Percentiles rank a stretch among this genome's conserved stretches.
Evolutionary conservation across 2,329 filamentous ascomycete species (phyloP).

Genomic region (Emmonsiellopsis sp.): DNA sequence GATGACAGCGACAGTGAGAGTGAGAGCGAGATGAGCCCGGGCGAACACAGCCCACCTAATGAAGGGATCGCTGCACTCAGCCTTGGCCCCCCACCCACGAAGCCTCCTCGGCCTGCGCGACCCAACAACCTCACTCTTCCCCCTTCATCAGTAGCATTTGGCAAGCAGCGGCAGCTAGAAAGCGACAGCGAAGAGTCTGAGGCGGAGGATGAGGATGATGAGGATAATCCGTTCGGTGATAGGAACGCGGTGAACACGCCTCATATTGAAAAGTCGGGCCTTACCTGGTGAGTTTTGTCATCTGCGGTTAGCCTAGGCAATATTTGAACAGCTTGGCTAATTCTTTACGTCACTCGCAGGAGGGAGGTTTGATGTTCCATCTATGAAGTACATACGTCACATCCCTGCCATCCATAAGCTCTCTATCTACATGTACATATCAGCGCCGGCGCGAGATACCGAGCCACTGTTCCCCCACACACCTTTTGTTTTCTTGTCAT

Average conservation of each 20-base stretch:
- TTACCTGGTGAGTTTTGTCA: conserved; percentile 24
- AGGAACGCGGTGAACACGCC: conserved; percentile 50
- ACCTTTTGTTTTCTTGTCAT: too few species aligned
- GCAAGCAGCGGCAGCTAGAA: conserved; percentile 30
- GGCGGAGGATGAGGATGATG: conserved; percentile 54
- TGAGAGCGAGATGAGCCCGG: conserved; percentile 14
- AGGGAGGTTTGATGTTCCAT: conserved; percentile 2
- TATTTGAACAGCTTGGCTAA: not conserved
- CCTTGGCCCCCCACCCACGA: conserved; percentile 21
- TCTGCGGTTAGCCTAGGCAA: too few species aligned
- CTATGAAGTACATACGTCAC: not conserved
- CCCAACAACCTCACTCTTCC: conserved; percentile 46
- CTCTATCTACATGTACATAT: too few species aligned
- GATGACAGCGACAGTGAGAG: conserved; percentile 60
- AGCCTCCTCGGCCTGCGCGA: conserved; percentile 43
- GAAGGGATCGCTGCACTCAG: conserved; percentile 25
- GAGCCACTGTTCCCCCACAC: too few species aligned
- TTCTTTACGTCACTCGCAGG: not conserved
- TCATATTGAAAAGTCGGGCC: conserved; percentile 20
- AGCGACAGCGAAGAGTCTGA: conserved; percentile 48
- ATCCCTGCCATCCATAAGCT: too few species aligned
- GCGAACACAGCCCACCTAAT: conserved; percentile 10
- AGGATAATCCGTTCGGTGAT: conserved; percentile 83
- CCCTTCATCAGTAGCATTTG: conserved; percentile 12
- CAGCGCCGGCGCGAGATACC: too few species aligned